Evolutionary conservation across 768 basidiomycete genomes (phyloP).

Genomic region (Suillus americanus): DNA sequence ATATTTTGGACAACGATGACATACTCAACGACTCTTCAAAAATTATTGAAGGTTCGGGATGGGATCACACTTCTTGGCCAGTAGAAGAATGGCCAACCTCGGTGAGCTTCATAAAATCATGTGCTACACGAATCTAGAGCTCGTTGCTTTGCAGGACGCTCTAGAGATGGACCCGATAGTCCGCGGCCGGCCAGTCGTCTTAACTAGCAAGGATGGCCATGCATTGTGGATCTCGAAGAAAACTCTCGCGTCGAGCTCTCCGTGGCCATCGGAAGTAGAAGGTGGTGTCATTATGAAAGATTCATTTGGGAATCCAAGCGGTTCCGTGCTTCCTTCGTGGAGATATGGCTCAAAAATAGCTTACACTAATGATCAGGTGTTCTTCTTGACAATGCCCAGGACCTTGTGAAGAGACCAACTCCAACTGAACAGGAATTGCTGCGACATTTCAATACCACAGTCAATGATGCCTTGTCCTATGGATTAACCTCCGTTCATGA

Average conservation of each 20-base stretch:
- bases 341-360: conserved; percentile 7
- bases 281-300: conserved; percentile 83
- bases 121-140: background rate
- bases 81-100: conserved; percentile 62
- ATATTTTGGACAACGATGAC: conserved; percentile 58
- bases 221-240: conserved; percentile 81
- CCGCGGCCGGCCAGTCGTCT: conserved; percentile 64
- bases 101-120: conserved; percentile 40
- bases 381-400: conserved; percentile 85
- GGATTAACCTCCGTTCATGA: conserved; percentile 89
- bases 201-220: conserved; percentile 88
- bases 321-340: conserved; percentile 35
- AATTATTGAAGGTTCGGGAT: conserved; percentile 80
- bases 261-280: conserved; percentile 68
- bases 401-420: conserved; percentile 61
- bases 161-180: conserved; percentile 72
- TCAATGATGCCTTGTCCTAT: conserved; percentile 62
- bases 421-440: conserved; percentile 64
- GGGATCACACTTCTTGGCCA: conserved; percentile 87
- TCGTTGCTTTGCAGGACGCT: conserved; percentile 48
- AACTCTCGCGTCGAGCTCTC: conserved; percentile 55
- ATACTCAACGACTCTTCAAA: conserved; percentile 54
- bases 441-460: conserved; percentile 58
- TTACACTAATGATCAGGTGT: conserved; percentile 46
- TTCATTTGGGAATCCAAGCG: conserved; percentile 64